Evolutionary conservation across 2,329 filamentous ascomycete genomes (phyloP).

Genomic region (Conoideocrella luteorostrata): DNA sequence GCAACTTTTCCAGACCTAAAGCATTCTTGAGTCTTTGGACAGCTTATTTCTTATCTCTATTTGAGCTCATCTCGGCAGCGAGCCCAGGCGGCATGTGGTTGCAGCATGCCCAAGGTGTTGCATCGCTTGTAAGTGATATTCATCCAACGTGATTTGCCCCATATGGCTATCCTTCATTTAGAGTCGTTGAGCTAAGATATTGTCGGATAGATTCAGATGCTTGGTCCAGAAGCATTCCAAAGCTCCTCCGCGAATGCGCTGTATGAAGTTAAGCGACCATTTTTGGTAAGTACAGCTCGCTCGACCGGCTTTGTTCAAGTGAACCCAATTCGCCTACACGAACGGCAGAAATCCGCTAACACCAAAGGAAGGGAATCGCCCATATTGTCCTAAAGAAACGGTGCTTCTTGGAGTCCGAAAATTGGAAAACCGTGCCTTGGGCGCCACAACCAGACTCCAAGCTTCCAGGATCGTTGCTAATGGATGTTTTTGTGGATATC

Average conservation of each 20-base stretch:
- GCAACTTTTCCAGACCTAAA: conserved; percentile 1
- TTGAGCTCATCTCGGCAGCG: conserved; percentile 10
- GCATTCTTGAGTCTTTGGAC: conserved; percentile 11
- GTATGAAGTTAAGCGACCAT: conserved; percentile 9
- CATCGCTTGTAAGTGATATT: background rate
- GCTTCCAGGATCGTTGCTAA: conserved; percentile 8
- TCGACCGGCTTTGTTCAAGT: no score
- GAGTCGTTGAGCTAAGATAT: no score
- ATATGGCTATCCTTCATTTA: no score
- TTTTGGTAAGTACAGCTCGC: conserved; percentile 2
- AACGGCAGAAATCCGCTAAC: background rate
- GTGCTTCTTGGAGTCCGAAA: conserved; percentile 6
- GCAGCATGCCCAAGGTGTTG: conserved; percentile 6
- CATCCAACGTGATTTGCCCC: no score
- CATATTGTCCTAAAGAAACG: conserved; percentile 9
- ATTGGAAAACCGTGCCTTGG: conserved; percentile 9
- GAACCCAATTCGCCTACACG: no score
- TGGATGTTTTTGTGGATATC: conserved; percentile 11
- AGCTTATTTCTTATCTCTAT: conserved; percentile 9
- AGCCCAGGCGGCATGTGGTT: conserved; percentile 5
- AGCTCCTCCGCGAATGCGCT: conserved; percentile 6
- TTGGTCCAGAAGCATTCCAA: conserved; percentile 9
- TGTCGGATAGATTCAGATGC: conserved; percentile 7
- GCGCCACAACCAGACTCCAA: conserved; percentile 1
- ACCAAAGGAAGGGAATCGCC: conserved; percentile 2